Evolutionary conservation across 192 early-diverging fungal genomes (phyloP).

Genomic region (Backusella liffmaniae): DNA sequence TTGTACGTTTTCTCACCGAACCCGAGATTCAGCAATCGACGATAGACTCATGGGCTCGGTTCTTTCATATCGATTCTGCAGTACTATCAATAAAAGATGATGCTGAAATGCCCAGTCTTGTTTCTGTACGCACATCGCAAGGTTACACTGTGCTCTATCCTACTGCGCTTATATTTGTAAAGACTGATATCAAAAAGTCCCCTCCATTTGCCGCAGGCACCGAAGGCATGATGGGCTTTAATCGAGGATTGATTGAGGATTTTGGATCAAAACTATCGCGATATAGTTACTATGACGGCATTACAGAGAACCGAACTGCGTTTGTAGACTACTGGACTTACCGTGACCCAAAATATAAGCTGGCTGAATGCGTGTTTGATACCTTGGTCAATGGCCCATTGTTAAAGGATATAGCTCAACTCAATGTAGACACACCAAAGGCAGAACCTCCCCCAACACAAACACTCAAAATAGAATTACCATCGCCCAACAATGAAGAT

Average conservation of each 20-base stretch:
- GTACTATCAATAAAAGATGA: background rate
- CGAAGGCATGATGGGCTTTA: background rate
- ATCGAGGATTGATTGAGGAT: slow-evolving; percentile 4
- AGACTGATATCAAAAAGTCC: background rate
- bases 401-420: background rate
- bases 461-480: background rate
- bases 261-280: slow-evolving; percentile 6
- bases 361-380: background rate
- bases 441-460: background rate
- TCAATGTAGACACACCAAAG: background rate
- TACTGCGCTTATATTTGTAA: slow-evolving; percentile 11
- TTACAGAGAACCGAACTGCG: background rate
- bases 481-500: background rate
- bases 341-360: background rate
- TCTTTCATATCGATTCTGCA: background rate
- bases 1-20: background rate
- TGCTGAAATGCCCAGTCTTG: background rate
- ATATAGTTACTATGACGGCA: background rate
- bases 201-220: background rate
- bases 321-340: slow-evolving; percentile 6
- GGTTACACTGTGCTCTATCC: background rate
- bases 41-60: background rate
- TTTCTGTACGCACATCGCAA: background rate
- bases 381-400: background rate
- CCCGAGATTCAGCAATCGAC: background rate